phyloP scores from a whole-genome alignment of 2,329 filamentous ascomycete species.

The Madurella mycetomatis region DNA sequence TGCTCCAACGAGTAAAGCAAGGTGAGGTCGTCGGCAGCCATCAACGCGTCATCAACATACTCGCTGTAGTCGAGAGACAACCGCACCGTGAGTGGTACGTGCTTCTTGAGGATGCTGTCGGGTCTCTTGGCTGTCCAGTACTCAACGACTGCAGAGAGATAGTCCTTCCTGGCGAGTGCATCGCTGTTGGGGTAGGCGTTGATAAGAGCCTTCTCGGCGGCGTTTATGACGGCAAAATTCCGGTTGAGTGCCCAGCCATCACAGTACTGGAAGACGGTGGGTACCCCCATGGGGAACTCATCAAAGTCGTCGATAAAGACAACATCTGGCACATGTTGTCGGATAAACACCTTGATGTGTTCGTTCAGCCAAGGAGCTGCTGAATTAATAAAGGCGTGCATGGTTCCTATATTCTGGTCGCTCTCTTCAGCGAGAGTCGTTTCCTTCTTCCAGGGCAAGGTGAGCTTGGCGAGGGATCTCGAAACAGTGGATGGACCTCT shows the following conservation, averaged over 20 bases:
- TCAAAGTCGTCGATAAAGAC: conserved; percentile 29
- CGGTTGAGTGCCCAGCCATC: conserved; percentile 34
- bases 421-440: conserved; percentile 8
- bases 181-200: conserved; percentile 39
- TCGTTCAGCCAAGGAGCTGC: conserved; percentile 31
- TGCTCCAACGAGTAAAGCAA: conserved; percentile 34
- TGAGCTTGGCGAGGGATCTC: conserved; percentile 15
- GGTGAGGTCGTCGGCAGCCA: conserved; percentile 35
- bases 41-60: conserved; percentile 36
- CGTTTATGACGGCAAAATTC: conserved; percentile 34
- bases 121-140: conserved; percentile 36
- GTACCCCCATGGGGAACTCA: conserved; percentile 26
- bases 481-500: conserved; percentile 1
- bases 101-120: conserved; percentile 29
- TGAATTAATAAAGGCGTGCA: conserved; percentile 28
- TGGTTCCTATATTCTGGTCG: conserved; percentile 3
- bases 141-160: conserved; percentile 33
- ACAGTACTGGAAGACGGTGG: conserved; percentile 31
- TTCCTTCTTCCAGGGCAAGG: conserved; percentile 15
- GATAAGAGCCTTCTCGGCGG: conserved; percentile 29
- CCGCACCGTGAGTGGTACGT: conserved; percentile 32
- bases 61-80: conserved; percentile 37
- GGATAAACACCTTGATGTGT: conserved; percentile 31
- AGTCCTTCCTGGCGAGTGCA: conserved; percentile 36
- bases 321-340: conserved; percentile 27